Evolutionary conservation across 345 rosid species (phyloP).

Genomic region (Salix suchowensis): DNA sequence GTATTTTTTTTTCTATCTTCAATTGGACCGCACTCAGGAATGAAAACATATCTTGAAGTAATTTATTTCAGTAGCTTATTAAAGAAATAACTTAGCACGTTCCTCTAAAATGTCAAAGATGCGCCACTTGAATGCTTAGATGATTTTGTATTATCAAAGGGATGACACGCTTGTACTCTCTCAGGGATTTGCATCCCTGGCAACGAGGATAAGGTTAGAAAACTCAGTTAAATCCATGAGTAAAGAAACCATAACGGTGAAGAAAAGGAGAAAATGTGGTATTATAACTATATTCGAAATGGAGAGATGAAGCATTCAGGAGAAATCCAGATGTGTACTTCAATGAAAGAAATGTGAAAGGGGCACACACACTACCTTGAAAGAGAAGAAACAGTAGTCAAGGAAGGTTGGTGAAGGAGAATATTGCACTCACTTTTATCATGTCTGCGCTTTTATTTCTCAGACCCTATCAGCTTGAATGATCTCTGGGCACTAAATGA

Average conservation of each 20-base stretch:
- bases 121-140: too few relatives aligned
- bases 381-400: conserved; percentile 4
- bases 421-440: not conserved
- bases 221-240: not conserved
- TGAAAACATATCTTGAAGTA: not conserved
- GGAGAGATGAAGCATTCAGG: conserved; percentile 3
- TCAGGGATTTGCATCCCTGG: not conserved
- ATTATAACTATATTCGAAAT: not conserved
- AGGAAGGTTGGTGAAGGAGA: conserved; percentile 1
- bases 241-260: not conserved
- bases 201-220: not conserved
- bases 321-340: not conserved
- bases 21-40: not conserved
- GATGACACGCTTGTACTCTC: not conserved
- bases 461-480: not conserved
- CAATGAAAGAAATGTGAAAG: not conserved
- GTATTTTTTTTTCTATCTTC: not conserved
- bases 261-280: not conserved
- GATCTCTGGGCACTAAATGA: not conserved
- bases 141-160: not conserved
- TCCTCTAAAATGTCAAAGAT: not conserved
- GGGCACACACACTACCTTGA: not conserved
- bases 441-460: not conserved
- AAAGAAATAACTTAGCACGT: not conserved
- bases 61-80: not conserved